phyloP scores from a whole-genome alignment of 2,329 filamentous ascomycete species.

The Fusarium pseudoanthophilum region DNA sequence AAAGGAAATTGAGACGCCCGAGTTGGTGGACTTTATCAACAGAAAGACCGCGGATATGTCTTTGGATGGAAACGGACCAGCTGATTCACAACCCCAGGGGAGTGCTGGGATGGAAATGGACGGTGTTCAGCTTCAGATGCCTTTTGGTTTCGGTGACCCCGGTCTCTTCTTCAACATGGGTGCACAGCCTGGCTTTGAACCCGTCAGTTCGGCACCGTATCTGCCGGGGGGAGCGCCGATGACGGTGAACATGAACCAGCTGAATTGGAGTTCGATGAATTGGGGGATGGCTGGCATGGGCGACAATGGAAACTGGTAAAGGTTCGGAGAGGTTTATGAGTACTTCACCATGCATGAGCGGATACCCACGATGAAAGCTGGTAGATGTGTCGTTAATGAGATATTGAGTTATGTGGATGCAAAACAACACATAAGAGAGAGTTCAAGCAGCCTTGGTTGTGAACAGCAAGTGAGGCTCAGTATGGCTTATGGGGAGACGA shows the following conservation, averaged over 20 bases:
- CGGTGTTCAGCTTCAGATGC: neutral
- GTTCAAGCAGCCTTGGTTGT: too few species aligned
- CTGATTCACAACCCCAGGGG: rapidly evolving
- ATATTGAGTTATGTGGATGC: too few species aligned
- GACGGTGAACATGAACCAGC: neutral
- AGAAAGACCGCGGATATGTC: neutral
- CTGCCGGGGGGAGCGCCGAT: neutral
- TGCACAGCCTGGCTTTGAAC: neutral
- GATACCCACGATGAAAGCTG: too few species aligned
- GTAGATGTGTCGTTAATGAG: too few species aligned
- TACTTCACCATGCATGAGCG: too few species aligned
- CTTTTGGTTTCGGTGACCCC: neutral
- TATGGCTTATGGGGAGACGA: too few species aligned
- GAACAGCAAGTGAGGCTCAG: too few species aligned
- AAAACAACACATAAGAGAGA: too few species aligned
- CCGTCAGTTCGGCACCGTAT: rapidly evolving
- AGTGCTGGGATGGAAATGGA: neutral
- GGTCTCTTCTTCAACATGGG: neutral
- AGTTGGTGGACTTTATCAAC: neutral
- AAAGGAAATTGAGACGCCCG: neutral
- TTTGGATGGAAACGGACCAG: rapidly evolving
- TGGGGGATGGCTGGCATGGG: neutral
- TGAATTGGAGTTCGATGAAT: neutral
- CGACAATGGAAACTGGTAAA: neutral
- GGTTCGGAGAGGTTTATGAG: too few species aligned